Evolutionary conservation across 768 basidiomycete genomes (phyloP).

Genomic region (Boletus speciosus): DNA sequence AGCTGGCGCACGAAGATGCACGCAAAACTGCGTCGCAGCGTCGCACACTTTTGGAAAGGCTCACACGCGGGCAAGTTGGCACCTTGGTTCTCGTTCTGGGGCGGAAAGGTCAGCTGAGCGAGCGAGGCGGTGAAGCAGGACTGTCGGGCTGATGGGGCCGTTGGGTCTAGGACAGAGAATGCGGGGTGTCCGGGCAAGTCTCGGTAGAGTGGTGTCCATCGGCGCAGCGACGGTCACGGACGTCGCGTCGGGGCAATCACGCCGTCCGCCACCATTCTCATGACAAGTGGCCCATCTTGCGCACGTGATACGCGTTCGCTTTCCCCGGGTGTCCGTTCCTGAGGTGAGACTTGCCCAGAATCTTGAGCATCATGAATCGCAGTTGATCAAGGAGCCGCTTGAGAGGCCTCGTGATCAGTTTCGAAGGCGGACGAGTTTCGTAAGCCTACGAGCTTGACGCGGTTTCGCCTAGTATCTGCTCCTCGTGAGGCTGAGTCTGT

Average conservation of each 20-base stretch:
- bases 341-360: background rate
- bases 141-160: background rate
- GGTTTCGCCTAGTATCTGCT: too few species aligned
- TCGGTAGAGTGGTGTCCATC: too few species aligned
- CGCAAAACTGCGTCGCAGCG: too few species aligned
- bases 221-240: background rate
- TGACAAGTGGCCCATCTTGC: background rate
- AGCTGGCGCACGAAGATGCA: too few species aligned
- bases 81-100: background rate
- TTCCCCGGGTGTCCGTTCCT: background rate
- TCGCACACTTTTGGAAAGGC: background rate
- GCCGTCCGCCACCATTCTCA: slow-evolving; percentile 4
- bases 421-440: background rate
- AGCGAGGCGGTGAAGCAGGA: background rate
- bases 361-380: too few species aligned
- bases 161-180: background rate
- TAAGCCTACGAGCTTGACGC: background rate
- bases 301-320: background rate
- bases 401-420: background rate
- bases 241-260: background rate
- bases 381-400: background rate
- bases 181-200: too few species aligned
- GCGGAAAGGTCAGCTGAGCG: slow-evolving; percentile 6
- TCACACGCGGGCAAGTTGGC: background rate
- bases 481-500: background rate